These are phyloP conservation scores for Bretziella fagacearum DNA, from an alignment of 2,329 filamentous ascomycete genomes.

Conservation along the genomic window DNA sequence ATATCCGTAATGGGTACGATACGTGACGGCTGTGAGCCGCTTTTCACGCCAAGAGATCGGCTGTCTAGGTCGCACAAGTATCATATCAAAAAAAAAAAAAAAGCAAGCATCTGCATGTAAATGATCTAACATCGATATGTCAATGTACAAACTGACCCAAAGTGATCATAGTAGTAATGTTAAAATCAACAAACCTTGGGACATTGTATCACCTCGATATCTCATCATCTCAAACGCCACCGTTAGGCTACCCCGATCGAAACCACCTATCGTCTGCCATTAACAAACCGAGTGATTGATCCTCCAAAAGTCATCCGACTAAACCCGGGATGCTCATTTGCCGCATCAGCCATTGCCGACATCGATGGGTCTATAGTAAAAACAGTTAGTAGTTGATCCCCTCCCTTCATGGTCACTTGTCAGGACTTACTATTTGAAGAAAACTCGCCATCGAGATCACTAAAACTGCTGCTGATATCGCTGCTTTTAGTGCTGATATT, in stretches of 20 bases:
- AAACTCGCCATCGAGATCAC: slow-evolving; percentile 56
- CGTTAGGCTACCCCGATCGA: too few relatives aligned
- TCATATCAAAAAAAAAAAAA: too few relatives aligned
- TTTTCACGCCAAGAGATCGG: too few relatives aligned
- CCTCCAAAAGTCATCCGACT: slow-evolving; percentile 25
- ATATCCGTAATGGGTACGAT: too few relatives aligned
- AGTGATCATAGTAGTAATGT: too few relatives aligned
- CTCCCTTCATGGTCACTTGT: background rate
- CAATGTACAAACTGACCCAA: too few relatives aligned
- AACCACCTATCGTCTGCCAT: slow-evolving; percentile 1
- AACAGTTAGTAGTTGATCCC: background rate
- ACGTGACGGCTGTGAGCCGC: too few relatives aligned
- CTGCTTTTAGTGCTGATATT: slow-evolving; percentile 44
- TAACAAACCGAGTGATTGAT: slow-evolving; percentile 15
- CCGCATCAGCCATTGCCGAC: slow-evolving; percentile 60
- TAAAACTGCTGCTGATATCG: slow-evolving; percentile 75
- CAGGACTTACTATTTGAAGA: slow-evolving; percentile 7
- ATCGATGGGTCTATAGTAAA: slow-evolving; percentile 40
- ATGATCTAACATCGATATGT: too few relatives aligned
- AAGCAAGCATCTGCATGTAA: too few relatives aligned
- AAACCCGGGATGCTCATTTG: slow-evolving; percentile 51
- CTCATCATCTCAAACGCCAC: background rate
- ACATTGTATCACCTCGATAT: background rate
- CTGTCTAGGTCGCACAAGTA: too few relatives aligned
- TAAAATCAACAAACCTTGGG: background rate